Percentiles rank a stretch among this genome's conserved stretches.
These are phyloP conservation scores for Mycena metata DNA, from an alignment of 768 basidiomycete species.

Conservation along the genomic window DNA sequence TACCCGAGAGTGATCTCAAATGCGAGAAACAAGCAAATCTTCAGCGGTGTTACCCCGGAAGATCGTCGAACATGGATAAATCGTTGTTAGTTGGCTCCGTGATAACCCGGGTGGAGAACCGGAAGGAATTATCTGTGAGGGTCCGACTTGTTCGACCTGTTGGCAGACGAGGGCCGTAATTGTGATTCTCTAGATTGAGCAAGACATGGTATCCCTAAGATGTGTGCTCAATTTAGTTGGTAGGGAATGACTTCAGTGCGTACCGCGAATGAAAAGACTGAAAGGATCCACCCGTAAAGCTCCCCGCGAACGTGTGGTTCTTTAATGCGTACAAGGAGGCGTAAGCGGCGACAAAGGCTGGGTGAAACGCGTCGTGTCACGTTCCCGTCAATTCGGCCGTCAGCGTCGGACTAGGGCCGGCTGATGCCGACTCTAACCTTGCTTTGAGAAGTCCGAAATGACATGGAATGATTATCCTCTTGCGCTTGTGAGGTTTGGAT, in stretches of 20 bases:
- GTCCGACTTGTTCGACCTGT: constrained; percentile 4
- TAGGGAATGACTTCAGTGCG: background rate
- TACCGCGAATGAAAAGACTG: constrained; percentile 38
- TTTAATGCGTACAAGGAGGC: no score
- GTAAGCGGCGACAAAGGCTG: no score
- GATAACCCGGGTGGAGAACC: constrained; percentile 25
- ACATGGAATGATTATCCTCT: no score
- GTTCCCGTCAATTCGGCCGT: no score
- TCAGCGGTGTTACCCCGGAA: background rate
- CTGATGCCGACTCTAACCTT: no score
- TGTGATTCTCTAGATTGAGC: constrained; percentile 34
- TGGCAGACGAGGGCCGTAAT: constrained; percentile 7
- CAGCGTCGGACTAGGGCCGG: no score
- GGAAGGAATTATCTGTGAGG: constrained; percentile 11
- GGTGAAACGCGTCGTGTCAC: no score
- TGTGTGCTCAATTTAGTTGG: background rate
- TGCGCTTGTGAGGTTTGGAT: no score
- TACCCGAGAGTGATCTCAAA: background rate
- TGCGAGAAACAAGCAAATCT: background rate
- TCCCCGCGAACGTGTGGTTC: no score
- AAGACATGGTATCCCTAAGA: constrained; percentile 38
- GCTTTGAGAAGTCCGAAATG: no score
- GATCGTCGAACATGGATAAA: constrained; percentile 5
- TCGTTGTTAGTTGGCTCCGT: background rate
- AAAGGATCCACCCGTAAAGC: no score